phyloP scores from a whole-genome alignment of 192 early-diverging fungal species.

The Umbelopsis isabellina region DNA sequence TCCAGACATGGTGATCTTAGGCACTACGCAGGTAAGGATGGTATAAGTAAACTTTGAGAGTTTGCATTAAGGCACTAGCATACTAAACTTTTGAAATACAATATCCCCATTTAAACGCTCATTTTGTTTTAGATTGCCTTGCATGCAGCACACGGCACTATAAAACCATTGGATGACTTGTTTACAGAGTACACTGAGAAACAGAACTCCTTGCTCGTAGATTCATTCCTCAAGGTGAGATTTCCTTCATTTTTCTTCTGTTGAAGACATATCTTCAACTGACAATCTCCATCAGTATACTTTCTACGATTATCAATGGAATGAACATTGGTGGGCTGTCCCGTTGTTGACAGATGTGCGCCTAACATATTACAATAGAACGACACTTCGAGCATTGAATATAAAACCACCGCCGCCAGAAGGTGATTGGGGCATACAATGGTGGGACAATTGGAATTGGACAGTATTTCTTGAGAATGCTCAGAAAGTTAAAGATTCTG shows the following conservation, averaged over 20 bases:
- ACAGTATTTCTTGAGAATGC: constrained; percentile 15
- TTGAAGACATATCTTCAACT: not conserved
- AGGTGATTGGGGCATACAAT: constrained; percentile 20
- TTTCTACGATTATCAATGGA: constrained; percentile 22
- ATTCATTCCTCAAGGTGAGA: constrained; percentile 21
- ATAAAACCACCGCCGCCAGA: constrained; percentile 18
- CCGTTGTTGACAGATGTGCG: constrained; percentile 21
- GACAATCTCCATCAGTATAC: constrained; percentile 4
- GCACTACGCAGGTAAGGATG: constrained; percentile 21
- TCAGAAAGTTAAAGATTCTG: constrained; percentile 5
- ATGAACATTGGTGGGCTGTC: constrained; percentile 25
- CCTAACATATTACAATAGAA: constrained; percentile 22
- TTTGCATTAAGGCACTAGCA: no score
- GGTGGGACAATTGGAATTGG: constrained; percentile 24
- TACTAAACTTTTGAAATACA: no score
- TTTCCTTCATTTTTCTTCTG: no score
- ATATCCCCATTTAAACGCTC: not conserved
- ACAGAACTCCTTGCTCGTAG: not conserved
- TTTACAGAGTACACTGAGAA: constrained; percentile 18
- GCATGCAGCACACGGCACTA: constrained; percentile 13
- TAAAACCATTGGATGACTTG: constrained; percentile 7
- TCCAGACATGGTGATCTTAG: constrained; percentile 24
- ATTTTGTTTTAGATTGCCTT: constrained; percentile 9
- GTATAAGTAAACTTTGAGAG: no score
- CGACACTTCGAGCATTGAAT: constrained; percentile 17